Evolutionary conservation across 2,329 filamentous ascomycete genomes (phyloP), one percentile per base, ranked within the genome.

Genomic region (Elsinoe necatrix): DNA sequence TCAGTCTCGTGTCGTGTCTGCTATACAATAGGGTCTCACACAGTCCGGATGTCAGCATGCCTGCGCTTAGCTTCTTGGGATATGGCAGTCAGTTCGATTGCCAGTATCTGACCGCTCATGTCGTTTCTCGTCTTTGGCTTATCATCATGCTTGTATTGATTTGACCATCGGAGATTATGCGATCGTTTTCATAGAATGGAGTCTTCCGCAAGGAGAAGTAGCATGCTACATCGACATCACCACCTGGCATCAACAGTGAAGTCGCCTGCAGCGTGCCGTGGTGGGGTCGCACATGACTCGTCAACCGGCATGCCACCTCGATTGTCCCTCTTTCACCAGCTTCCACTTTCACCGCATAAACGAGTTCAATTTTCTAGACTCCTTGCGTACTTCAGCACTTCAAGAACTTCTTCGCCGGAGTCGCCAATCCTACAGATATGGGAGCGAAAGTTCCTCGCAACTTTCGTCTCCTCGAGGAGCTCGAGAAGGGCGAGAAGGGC

Each of bases 401-500:
- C 16, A 6, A 11, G 21, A 20, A 48, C 8, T 16, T 20, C 16
- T 20, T 21, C 20, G 16, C 16, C 14, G 12, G 18, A 12, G 41
- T 12, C 11, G 14, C 21, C 23, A 16, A 35, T 3, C 18, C 5
- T 29, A n/a, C 39, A 43, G 60, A 21, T 54, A 84, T 84, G 80
- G 71, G 76, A 57, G 84, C 87, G 58, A 89, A 95, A 73, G 82
- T 98, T 58, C 93, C 93, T 60, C 83, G 93, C 71, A 97, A 97
- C 77, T 98, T 98, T 72, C 86, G 92, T 69, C 82, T 98, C 63
- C 80, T 98, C 57, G 93, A 96, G 73, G 93, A 98, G 83, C 81
- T 98, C 18, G 93, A 98, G 78, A 97, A 97, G 78, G 93, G 93
- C 68, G 93, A 98, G 78, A 98, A 98, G 75, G 93, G 93, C 60